A percentile compares a stretch with the other conserved stretches of the same genome.
Evolutionary conservation across 1,284 basidiomycete genomes (phyloP).

Genomic region (Ustilago esculenta): DNA sequence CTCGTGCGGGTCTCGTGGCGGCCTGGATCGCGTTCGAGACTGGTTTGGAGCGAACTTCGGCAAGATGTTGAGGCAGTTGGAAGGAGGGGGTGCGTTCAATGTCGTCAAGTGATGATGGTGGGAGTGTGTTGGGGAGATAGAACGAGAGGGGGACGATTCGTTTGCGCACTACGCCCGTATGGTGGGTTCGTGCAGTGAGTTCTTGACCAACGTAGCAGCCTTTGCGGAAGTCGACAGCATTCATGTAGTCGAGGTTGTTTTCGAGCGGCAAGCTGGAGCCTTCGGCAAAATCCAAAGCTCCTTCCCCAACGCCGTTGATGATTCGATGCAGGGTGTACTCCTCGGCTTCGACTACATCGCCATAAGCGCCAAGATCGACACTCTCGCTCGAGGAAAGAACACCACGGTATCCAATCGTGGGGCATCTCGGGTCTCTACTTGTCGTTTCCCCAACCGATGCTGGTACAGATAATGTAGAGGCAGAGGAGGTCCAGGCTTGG

Average conservation of each 20-base stretch:
- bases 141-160: slow-evolving; percentile 80
- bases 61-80: slow-evolving; percentile 13
- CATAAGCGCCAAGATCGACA: not conserved
- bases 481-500: slow-evolving; percentile 75
- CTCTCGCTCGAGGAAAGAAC: slow-evolving; percentile 7
- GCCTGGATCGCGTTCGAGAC: not conserved
- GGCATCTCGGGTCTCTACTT: slow-evolving; percentile 44
- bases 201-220: slow-evolving; percentile 99
- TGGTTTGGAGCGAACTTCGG: slow-evolving; percentile 44
- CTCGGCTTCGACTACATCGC: not conserved
- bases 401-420: slow-evolving; percentile 53
- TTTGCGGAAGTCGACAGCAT: slow-evolving; percentile 94
- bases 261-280: slow-evolving; percentile 88
- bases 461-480: not conserved
- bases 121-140: slow-evolving; percentile 13
- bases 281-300: slow-evolving; percentile 79
- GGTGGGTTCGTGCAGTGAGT: slow-evolving; percentile 93
- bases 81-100: slow-evolving; percentile 3
- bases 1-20: slow-evolving; percentile 21
- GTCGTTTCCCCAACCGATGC: slow-evolving; percentile 8
- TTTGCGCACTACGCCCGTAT: slow-evolving; percentile 91
- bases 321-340: slow-evolving; percentile 83
- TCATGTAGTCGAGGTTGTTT: slow-evolving; percentile 91
- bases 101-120: slow-evolving; percentile 6
- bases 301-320: slow-evolving; percentile 86